phyloP scores from a whole-genome alignment of 495 filamentous ascomycete species.

The Tuber melanosporum region DNA sequence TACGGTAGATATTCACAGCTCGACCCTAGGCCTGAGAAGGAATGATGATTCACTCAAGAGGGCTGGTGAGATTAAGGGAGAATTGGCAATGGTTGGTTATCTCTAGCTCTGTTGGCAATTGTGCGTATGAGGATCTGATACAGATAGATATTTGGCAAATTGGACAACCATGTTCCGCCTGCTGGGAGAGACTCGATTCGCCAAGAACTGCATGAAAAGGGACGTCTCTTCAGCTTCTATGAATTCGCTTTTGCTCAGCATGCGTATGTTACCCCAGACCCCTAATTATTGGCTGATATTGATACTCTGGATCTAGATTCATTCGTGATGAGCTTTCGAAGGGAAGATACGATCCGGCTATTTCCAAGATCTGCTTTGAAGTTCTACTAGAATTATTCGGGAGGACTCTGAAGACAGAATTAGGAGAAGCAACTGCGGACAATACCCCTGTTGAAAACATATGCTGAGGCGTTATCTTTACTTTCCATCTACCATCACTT shows the following conservation, averaged over 20 bases:
- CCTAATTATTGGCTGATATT: conserved; percentile 6
- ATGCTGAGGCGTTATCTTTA: conserved; percentile 21
- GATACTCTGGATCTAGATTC: conserved; percentile 50
- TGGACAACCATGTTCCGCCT: conserved; percentile 84
- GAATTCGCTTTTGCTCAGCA: conserved; percentile 88
- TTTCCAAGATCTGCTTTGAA: conserved; percentile 85
- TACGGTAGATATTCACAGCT: conserved; percentile 62
- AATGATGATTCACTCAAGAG: conserved; percentile 60
- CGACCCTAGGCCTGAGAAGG: conserved; percentile 63
- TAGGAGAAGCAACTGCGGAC: conserved; percentile 49
- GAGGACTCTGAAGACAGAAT: conserved; percentile 65
- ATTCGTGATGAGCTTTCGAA: conserved; percentile 94
- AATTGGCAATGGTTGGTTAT: conserved; percentile 58
- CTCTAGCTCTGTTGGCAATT: conserved; percentile 14
- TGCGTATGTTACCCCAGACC: conserved; percentile 44
- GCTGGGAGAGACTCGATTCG: conserved; percentile 80
- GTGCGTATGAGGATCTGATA: conserved; percentile 4
- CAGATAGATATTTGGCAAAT: conserved; percentile 66
- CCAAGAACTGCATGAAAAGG: conserved; percentile 68
- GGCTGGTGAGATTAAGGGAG: conserved; percentile 65
- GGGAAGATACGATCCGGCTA: conserved; percentile 81
- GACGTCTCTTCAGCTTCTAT: conserved; percentile 72
- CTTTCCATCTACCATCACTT: neutral
- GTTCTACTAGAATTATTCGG: conserved; percentile 82
- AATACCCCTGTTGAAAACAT: conserved; percentile 26